A percentile compares a stretch with the other conserved stretches of the same genome.
These are phyloP conservation scores for Solanum ahanhuiri DNA, from an alignment of 257 asterid genomes.

Conservation along the genomic window DNA sequence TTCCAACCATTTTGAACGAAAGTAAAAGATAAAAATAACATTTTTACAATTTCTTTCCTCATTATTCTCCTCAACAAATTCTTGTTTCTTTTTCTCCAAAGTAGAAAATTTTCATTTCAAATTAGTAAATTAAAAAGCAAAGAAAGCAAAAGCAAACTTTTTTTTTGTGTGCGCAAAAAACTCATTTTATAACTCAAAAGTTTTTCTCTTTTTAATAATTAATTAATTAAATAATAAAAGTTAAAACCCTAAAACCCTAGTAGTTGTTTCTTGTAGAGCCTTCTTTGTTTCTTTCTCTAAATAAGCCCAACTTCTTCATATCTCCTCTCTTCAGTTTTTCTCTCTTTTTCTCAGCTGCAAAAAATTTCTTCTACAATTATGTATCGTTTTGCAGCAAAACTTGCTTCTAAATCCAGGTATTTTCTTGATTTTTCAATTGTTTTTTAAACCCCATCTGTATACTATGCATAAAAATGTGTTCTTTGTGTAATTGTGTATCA, in stretches of 20 bases:
- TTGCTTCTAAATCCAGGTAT: constrained; percentile 26
- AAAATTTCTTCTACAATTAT: not conserved
- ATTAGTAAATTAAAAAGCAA: not conserved
- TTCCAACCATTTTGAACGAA: not conserved
- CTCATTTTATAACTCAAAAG: not conserved
- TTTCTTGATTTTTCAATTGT: not conserved
- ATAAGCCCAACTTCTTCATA: not conserved
- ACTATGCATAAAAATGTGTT: not conserved
- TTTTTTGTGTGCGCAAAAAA: not conserved
- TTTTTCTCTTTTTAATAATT: not conserved
- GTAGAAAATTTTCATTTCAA: not conserved
- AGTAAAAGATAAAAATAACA: not conserved
- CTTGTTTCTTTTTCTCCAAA: not conserved
- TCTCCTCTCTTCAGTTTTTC: not conserved
- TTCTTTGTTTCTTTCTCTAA: constrained; percentile 1
- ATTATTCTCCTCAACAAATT: not conserved
- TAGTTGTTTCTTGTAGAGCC: not conserved
- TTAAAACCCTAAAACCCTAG: constrained; percentile 10
- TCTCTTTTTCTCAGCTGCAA: not conserved
- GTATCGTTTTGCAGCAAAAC: constrained; percentile 29
- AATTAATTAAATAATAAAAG: not conserved
- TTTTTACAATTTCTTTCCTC: not conserved
- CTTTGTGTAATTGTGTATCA: not conserved
- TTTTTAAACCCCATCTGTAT: not conserved
- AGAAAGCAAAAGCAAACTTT: not conserved